phyloP scores from a whole-genome alignment of 1,284 basidiomycete genomes.

The Ustilago trichophora region DNA sequence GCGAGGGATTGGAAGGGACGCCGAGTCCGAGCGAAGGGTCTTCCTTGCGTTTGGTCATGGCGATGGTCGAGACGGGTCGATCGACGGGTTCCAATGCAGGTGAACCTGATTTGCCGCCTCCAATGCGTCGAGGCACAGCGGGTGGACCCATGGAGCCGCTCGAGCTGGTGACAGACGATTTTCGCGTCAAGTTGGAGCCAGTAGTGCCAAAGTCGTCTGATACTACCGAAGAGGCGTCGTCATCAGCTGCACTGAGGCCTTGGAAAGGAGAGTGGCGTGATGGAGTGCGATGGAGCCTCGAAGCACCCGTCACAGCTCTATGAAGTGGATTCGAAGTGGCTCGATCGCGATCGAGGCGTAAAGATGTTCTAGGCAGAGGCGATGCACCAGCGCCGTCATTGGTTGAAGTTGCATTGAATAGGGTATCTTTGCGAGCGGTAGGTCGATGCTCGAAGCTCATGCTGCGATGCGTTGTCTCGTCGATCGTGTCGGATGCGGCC shows the following conservation, averaged over 20 bases:
- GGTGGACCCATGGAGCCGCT: constrained; percentile 50
- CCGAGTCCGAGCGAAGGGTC: constrained; percentile 38
- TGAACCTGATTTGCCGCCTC: constrained; percentile 12
- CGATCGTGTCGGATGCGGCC: constrained; percentile 23
- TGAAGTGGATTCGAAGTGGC: constrained; percentile 35
- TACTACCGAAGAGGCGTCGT: constrained; percentile 30
- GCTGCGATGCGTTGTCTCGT: constrained; percentile 8
- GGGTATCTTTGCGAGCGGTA: constrained; percentile 10
- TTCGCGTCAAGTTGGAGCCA: constrained; percentile 39
- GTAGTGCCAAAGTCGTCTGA: constrained; percentile 34
- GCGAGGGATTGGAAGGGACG: constrained; percentile 36
- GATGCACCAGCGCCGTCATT: constrained; percentile 13
- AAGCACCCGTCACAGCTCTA: constrained; percentile 23
- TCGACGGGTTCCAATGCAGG: constrained; percentile 30
- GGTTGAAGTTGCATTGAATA: not conserved
- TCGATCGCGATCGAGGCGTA: constrained; percentile 30
- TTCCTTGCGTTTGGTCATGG: constrained; percentile 44
- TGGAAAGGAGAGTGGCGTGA: constrained; percentile 23
- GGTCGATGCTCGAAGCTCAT: constrained; percentile 16
- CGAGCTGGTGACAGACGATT: constrained; percentile 44
- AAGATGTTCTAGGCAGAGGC: constrained; percentile 11
- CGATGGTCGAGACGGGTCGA: constrained; percentile 29
- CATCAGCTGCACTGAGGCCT: constrained; percentile 13
- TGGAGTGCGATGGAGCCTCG: constrained; percentile 21
- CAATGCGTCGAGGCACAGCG: constrained; percentile 31